Evolutionary conservation across 225 moss, liverwort and hornwort genomes (phyloP), one percentile per base, ranked within the genome.

Genomic region (Climacium dendroides): DNA sequence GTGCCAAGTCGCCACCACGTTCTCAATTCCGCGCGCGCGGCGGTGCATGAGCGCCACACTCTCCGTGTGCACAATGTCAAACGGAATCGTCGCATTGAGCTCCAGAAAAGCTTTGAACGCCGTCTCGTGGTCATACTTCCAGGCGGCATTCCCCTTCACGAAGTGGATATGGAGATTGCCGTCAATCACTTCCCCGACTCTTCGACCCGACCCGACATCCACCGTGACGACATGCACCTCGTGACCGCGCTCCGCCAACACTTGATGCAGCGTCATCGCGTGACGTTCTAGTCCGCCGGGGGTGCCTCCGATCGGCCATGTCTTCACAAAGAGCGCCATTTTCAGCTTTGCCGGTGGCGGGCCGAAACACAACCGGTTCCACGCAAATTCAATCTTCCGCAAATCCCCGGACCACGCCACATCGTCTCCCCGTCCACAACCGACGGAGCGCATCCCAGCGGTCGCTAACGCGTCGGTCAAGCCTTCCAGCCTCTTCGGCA

Each of bases 231-330:
- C 97, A 83, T 97, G 97, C 74, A 96, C 92, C 35, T 90, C 92
- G 66, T 97, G 97, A 13, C 97, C 97, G 39, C 97, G 94, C 35
- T 92, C 91, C 32, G 97, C 97, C 39, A 97, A 86, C 82, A 88
- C 95, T 62, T 91, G 87, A 78, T 96, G 94, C 41, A 97, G 90
- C 45, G 97, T 97, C 95, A 95, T 94, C 19, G 97, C 97, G 75
- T 97, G 97, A 48, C 97, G 93, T 81, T 97, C 96, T 45, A 97
- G 64, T 22, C 97, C 97, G 32, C 97, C 96, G 17, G 96, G 97
- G 13, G 89, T 93, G 30, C 97, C 97, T 10, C 94, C 96, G 9
- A 92, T 94, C 2, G 97, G 97, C 97, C 97, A 97, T 48, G 95
- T 95, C 92, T 97, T 97, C 58, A 97, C 97, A 59, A 97, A 96